These are phyloP conservation scores for Phytophthora foliorum DNA, from an alignment of 352 stramenopile species.

Conservation along the genomic window DNA sequence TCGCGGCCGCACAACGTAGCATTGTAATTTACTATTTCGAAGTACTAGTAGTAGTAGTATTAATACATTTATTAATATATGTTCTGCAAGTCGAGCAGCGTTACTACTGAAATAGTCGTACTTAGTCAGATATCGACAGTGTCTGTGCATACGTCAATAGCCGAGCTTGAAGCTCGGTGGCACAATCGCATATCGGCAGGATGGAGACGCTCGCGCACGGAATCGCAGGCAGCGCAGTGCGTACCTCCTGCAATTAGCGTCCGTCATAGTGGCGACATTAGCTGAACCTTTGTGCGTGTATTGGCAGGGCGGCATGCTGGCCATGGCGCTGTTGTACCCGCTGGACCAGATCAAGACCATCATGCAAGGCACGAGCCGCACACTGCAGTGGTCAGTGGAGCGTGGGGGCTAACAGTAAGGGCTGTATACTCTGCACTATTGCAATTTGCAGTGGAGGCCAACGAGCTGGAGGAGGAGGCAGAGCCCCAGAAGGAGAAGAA, in stretches of 20 bases:
- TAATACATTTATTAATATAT: too few relatives aligned
- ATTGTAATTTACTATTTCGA: too few relatives aligned
- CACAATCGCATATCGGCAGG: conserved; percentile 10
- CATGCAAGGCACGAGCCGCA: conserved; percentile 67
- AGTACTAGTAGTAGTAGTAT: too few relatives aligned
- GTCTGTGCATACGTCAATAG: conserved; percentile 28
- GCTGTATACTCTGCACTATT: neutral
- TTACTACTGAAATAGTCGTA: too few relatives aligned
- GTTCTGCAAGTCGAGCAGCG: too few relatives aligned
- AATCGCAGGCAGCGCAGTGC: conserved; percentile 69
- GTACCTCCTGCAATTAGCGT: conserved; percentile 14
- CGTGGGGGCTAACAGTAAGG: neutral
- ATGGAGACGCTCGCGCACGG: conserved; percentile 80
- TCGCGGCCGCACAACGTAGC: too few relatives aligned
- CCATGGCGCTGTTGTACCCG: conserved; percentile 85
- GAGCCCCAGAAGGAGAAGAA: conserved; percentile 25
- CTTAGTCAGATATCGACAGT: too few relatives aligned
- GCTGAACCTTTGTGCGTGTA: neutral
- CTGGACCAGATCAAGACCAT: conserved; percentile 91
- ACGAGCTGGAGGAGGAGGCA: conserved; percentile 24
- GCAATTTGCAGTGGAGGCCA: conserved; percentile 38
- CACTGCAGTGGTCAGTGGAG: neutral
- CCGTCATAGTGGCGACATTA: neutral
- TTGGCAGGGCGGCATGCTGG: conserved; percentile 68
- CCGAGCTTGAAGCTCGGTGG: conserved; percentile 18